Conservation (phyloP, 306 rosid species). For the Oemleria cerasiformis region DNA sequence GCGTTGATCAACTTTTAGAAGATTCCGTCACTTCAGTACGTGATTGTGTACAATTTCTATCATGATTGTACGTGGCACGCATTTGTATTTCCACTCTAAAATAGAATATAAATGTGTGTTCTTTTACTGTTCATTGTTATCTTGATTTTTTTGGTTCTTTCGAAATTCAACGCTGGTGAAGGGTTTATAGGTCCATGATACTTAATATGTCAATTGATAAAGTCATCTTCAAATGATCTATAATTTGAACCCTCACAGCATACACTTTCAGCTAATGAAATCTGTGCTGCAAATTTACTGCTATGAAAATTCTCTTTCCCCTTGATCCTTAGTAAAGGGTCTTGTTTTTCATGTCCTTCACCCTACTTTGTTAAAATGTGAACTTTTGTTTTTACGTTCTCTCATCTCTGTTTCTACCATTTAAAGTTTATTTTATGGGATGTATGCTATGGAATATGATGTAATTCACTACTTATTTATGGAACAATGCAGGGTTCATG, state of each 20-base stretch:
- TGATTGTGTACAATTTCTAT: not conserved
- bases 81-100: not conserved
- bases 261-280: not conserved
- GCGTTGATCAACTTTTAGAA: not conserved
- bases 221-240: not conserved
- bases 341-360: not conserved
- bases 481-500: conserved; percentile 86
- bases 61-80: not conserved
- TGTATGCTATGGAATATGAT: conserved; percentile 11
- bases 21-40: not conserved
- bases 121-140: not conserved
- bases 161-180: not conserved
- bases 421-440: conserved; percentile 2
- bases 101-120: too few relatives aligned
- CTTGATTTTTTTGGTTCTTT: too few relatives aligned
- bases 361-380: not conserved
- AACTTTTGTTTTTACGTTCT: not conserved
- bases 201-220: not conserved
- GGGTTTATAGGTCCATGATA: not conserved
- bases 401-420: not conserved
- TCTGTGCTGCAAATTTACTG: not conserved
- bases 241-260: not conserved
- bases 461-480: conserved; percentile 2
- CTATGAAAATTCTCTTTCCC: not conserved
- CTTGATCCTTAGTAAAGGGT: not conserved